Evolutionary conservation across 2,329 filamentous ascomycete genomes (phyloP).

Genomic region (Fusarium protoensiforme): DNA sequence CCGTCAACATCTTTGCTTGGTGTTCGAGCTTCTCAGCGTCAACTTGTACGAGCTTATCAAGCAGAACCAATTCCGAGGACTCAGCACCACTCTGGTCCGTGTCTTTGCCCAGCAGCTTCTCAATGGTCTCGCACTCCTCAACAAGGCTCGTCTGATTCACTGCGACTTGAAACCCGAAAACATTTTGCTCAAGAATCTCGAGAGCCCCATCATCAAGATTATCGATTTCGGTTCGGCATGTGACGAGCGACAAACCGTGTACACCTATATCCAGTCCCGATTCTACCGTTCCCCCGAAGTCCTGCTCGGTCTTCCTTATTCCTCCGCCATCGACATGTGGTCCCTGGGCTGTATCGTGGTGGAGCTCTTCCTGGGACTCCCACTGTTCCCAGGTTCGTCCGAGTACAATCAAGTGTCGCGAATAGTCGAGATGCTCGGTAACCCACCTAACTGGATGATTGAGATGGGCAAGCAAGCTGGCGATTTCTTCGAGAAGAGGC

Average conservation of each 20-base stretch:
- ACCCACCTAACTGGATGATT: conserved; percentile 98
- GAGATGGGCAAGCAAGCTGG: conserved; percentile 98
- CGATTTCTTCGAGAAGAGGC: conserved; percentile 94
- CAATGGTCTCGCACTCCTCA: conserved; percentile 89
- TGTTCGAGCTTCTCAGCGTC: conserved; percentile 96
- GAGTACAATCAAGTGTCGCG: conserved; percentile 98
- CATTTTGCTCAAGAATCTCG: conserved; percentile 95
- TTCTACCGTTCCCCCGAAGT: conserved; percentile 99
- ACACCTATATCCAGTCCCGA: conserved; percentile 98
- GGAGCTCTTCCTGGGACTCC: conserved; percentile 93
- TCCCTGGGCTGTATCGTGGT: conserved; percentile 98
- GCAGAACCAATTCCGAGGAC: conserved; percentile 97
- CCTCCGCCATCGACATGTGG: conserved; percentile 99
- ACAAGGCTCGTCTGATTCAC: conserved; percentile 96
- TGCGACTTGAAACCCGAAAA: conserved; percentile 99
- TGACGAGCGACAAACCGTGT: conserved; percentile 97
- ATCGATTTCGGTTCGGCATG: conserved; percentile 99
- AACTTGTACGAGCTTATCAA: conserved; percentile 99
- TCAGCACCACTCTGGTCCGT: conserved; percentile 95
- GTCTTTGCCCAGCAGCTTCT: conserved; percentile 98
- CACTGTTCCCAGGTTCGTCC: conserved; percentile 94
- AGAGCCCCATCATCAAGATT: conserved; percentile 99
- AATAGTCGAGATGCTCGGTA: conserved; percentile 97
- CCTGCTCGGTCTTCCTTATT: conserved; percentile 93
- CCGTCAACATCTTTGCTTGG: conserved; percentile 93